phyloP scores from a whole-genome alignment of 768 basidiomycete species.

The Serendipita vermifera region DNA sequence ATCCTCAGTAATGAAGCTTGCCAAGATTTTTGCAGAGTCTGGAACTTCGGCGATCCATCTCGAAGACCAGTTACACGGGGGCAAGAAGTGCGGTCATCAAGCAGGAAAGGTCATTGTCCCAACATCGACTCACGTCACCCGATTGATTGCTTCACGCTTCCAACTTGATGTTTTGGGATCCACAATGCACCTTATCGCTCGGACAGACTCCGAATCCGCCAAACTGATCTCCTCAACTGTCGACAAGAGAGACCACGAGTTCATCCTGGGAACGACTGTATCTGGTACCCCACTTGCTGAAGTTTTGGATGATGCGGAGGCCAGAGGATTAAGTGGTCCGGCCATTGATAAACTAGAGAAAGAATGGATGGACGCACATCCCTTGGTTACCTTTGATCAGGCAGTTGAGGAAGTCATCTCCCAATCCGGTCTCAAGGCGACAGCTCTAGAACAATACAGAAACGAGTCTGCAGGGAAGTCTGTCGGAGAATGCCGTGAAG shows the following conservation, averaged over 20 bases:
- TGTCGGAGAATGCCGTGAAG: conserved; percentile 52
- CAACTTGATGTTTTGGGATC: conserved; percentile 83
- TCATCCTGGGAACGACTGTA: conserved; percentile 28
- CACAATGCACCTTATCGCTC: conserved; percentile 79
- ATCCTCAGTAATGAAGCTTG: conserved; percentile 90
- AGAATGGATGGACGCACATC: conserved; percentile 55
- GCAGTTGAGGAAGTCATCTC: conserved; percentile 54
- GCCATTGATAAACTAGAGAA: conserved; percentile 64
- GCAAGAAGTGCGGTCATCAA: conserved; percentile 90
- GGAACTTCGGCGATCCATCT: conserved; percentile 83
- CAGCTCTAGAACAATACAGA: conserved; percentile 46
- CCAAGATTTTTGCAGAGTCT: conserved; percentile 89
- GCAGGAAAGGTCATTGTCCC: conserved; percentile 91
- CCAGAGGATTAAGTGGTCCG: conserved; percentile 44
- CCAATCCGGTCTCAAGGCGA: conserved; percentile 37
- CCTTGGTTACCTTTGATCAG: conserved; percentile 72
- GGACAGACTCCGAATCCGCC: conserved; percentile 83
- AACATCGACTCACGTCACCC: conserved; percentile 70
- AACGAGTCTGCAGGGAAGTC: conserved; percentile 50
- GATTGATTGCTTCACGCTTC: conserved; percentile 75
- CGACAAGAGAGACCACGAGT: conserved; percentile 64
- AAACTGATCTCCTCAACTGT: conserved; percentile 75
- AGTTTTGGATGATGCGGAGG: conserved; percentile 53
- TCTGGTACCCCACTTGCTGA: conserved; percentile 46
- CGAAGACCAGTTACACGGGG: conserved; percentile 89